Evolutionary conservation across 495 filamentous ascomycete species (phyloP).

Genomic region (Trichoderma orchidacearum): DNA sequence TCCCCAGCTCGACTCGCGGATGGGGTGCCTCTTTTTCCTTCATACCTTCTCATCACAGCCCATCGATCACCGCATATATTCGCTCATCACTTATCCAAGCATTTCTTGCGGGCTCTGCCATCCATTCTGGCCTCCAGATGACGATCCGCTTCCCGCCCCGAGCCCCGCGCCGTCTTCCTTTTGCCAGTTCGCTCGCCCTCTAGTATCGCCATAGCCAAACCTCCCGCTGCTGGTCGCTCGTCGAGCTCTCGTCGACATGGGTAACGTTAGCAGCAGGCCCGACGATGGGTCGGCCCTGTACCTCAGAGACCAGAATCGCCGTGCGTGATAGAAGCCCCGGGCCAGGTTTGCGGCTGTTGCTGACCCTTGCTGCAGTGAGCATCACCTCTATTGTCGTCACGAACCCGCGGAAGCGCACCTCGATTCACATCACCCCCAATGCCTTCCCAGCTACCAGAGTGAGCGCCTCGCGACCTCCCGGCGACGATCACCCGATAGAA

Average conservation of each 20-base stretch:
- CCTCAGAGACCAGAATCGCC: constrained; percentile 79
- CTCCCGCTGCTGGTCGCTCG: constrained; percentile 7
- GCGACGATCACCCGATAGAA: constrained; percentile 67
- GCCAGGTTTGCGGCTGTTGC: background rate
- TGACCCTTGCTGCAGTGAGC: constrained; percentile 46
- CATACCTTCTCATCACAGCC: background rate
- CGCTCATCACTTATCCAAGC: background rate
- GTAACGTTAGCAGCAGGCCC: constrained; percentile 79
- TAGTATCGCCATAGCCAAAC: constrained; percentile 2
- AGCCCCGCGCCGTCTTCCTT: constrained; percentile 3
- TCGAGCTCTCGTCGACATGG: constrained; percentile 45
- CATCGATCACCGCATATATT: background rate
- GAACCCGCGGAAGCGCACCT: constrained; percentile 56
- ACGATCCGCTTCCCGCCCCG: constrained; percentile 2
- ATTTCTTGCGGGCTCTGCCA: background rate
- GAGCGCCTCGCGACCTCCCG: constrained; percentile 55
- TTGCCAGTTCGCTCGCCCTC: constrained; percentile 11
- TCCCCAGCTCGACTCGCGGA: background rate
- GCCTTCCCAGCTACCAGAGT: constrained; percentile 75
- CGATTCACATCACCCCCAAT: constrained; percentile 75
- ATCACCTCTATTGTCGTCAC: constrained; percentile 64
- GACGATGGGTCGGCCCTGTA: constrained; percentile 76
- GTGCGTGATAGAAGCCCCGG: constrained; percentile 35
- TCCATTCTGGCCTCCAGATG: background rate
- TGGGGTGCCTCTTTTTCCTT: background rate